Base-by-base conservation (phyloP, 2,329 filamentous ascomycete genomes). In the Lomentospora prolificans region DNA sequence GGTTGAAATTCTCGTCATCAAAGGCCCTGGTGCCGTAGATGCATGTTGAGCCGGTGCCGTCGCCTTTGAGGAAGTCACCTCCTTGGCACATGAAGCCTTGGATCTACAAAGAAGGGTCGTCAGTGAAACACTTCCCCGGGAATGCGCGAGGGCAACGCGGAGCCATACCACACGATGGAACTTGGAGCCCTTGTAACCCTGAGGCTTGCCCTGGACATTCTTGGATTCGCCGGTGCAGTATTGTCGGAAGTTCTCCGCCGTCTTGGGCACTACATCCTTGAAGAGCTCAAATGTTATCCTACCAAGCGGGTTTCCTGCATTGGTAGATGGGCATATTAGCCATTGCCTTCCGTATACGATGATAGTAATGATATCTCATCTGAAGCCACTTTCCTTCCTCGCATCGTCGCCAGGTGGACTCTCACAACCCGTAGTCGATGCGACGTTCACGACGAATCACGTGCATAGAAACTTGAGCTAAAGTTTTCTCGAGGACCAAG, bases 31-130 rank as follows among this genome's bases (percentile, higher is more conserved):
- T 85, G 57, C 90, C 90, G 74, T 95, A 97, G 69, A 97, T 96
- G 62, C 82, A 88, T 9, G 85, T 86, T 50, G 86, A 90, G 7
- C 94, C 94, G 1, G 89, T 95, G 53, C 94, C 94, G 69, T 97
- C 89, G 54, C 90, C 89, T 64, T 96, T 90, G 59, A 96, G 75
- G 69, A 97, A 97, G 70, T 99, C 94, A 55, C 94, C 94, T 50
- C 92, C 92, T 70, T 99, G 94, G 65, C 94, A 88, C 92, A 97
- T 97, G 74, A 97, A 96, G 65, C 89, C 87, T 72, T 88, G 89
- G 69, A 96, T 96, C 89, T 95, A 48, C 12, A 6, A 12, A 33
- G 30, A 6, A 33, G 22, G 39, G 17, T 17, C 7, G 5, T 41
- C 6, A 12, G 30, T 33, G 30, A 12, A 33, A 33, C 12, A n/a